phyloP scores from a whole-genome alignment of 768 basidiomycete genomes.

The Russula emetica region DNA sequence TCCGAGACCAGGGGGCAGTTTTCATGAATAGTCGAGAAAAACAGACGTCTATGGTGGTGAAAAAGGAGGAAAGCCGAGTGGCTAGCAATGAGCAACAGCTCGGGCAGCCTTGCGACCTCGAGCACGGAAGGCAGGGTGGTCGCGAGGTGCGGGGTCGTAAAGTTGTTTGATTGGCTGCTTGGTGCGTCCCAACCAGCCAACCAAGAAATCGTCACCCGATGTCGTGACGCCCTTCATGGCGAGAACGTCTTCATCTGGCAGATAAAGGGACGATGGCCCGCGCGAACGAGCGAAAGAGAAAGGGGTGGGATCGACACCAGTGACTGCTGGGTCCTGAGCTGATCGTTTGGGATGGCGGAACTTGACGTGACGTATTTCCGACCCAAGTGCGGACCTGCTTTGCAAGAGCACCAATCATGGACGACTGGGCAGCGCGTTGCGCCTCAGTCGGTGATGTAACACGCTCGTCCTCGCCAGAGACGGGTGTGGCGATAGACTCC shows the following conservation, averaged over 20 bases:
- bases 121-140: constrained; percentile 39
- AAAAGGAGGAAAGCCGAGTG: constrained; percentile 20
- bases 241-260: constrained; percentile 27
- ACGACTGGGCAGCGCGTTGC: constrained; percentile 9
- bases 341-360: constrained; percentile 19
- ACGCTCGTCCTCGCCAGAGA: constrained; percentile 22
- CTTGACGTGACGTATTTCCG: constrained; percentile 15
- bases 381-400: constrained; percentile 30
- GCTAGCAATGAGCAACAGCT: constrained; percentile 32
- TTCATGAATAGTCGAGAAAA: constrained; percentile 20
- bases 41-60: constrained; percentile 19
- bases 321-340: constrained; percentile 17
- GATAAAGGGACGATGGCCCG: constrained; percentile 21
- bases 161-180: constrained; percentile 6
- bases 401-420: constrained; percentile 24
- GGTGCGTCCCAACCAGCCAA: constrained; percentile 20
- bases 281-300: constrained; percentile 19
- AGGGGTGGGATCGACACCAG: constrained; percentile 16
- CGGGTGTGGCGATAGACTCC: constrained; percentile 35
- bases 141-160: constrained; percentile 18
- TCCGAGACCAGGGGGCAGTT: constrained; percentile 11
- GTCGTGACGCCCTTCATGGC: constrained; percentile 19
- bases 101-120: constrained; percentile 45
- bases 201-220: not conserved
- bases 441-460: not conserved